Conservation (phyloP, 106 monocot genomes). For the Apostasia shenzhenica region DNA sequence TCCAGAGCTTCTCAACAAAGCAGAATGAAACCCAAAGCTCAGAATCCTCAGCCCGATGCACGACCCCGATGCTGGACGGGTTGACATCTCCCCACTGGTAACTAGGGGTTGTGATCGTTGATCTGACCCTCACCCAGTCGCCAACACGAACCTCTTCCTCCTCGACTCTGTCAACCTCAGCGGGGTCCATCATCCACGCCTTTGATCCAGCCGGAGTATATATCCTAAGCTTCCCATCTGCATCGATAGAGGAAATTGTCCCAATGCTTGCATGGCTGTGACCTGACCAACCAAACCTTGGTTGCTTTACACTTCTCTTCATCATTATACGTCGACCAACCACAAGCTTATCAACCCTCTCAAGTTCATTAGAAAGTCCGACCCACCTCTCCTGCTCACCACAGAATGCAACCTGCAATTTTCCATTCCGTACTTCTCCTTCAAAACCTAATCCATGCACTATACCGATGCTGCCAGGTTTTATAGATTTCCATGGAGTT, state of each 20-base stretch:
- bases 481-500: slow-evolving; percentile 57
- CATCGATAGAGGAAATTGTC: slow-evolving; percentile 90
- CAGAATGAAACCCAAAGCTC: slow-evolving; percentile 86
- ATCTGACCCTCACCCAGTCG: slow-evolving; percentile 87
- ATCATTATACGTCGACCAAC: slow-evolving; percentile 68
- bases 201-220: slow-evolving; percentile 79
- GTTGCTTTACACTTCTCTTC: slow-evolving; percentile 63
- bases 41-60: slow-evolving; percentile 67
- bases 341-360: slow-evolving; percentile 38
- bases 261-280: slow-evolving; percentile 69
- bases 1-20: slow-evolving; percentile 80
- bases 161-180: slow-evolving; percentile 83
- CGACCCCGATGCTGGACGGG: slow-evolving; percentile 74
- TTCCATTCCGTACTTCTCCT: slow-evolving; percentile 72
- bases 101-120: slow-evolving; percentile 49
- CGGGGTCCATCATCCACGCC: slow-evolving; percentile 91
- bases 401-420: slow-evolving; percentile 75
- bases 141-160: slow-evolving; percentile 68
- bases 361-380: slow-evolving; percentile 54
- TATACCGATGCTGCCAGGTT: slow-evolving; percentile 78
- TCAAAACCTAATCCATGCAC: slow-evolving; percentile 86
- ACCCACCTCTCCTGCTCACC: slow-evolving; percentile 96
- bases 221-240: slow-evolving; percentile 86
- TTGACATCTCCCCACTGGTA: slow-evolving; percentile 96
- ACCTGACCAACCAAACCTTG: slow-evolving; percentile 95